Evolutionary conservation across 2,329 filamentous ascomycete species (phyloP), one percentile per base, ranked within the genome.

Genomic region (Penicillium sp.): DNA sequence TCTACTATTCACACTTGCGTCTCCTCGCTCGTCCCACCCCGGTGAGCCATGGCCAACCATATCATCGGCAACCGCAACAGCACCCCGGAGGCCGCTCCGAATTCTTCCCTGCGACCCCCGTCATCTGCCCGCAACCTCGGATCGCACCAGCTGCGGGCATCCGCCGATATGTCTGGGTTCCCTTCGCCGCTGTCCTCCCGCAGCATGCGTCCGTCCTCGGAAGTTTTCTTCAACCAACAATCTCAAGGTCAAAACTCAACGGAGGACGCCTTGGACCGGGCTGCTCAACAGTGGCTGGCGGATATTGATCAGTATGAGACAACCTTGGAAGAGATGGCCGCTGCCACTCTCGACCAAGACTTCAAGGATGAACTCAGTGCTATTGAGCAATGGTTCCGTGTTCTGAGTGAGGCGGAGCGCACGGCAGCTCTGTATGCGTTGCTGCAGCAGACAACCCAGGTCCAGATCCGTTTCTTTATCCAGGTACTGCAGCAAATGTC

Each of bases 361-460:
- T 99, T 99, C 84, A 99, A 99, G 82, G 95, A 98, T 79, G 95
- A 99, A 79, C 86, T 99, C 63, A 97, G 93, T 75, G 95, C 95
- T 69, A 99, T 99, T 74, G 95, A 99, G 81, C 95, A 99, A 82
- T 99, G 95, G 95, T 99, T 99, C 79, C 90, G 93, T 64, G 95
- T 99, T 57, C 83, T 99, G 66, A 98, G 94, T 74, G 95, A 98
- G 80, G 93, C 95, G 30, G 95, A 99, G 80, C 87, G 95, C 65
- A 99, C 95, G 22, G 95, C 95, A 64, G 95, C 95, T 52, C 81
- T 98, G 60, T 99, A 99, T 77, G 94, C 95, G 63, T 83, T 99
- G 70, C 84, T 99, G 62, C 95, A 99, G 82, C 95, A 99, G 83
- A 98, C 95, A 6, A 99, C 95, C 4, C 95, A 98, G 80, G 94